Base-by-base conservation (phyloP, 768 basidiomycete species). In the Fomitopsis serialis region DNA sequence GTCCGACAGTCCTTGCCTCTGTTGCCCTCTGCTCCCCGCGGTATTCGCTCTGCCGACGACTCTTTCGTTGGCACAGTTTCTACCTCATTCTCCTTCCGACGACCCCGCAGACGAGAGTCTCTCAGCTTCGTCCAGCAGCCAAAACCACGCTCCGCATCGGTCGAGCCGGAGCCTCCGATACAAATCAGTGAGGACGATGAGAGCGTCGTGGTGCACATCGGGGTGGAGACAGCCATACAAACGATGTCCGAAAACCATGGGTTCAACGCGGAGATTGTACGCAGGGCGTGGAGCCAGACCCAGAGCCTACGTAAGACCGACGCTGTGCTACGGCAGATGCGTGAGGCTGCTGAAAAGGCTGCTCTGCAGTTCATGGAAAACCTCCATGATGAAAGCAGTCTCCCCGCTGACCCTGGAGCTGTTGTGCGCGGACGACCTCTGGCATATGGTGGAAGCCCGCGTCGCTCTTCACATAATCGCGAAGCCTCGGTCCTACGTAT, bases 221-320 rank as follows among this genome's bases (percentile, higher is more conserved):
- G 73, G 2, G 60, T 74, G 13, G 58, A 61, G 7, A 54, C 61
- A 42, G 58, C 69, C 15, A 55, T 81, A 2, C 58, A 65, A 10
- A 63, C 62, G 52, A 77, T 83, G 67, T 71, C 76, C 0, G 59
- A 66, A 19, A 76, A 77, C 29, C 76, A 80, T 40, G 74, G 74
- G 15, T 76, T 77, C 54, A 64, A 62, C 12, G 60, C 72, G 42
- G 66, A 69, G 2, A 70, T 77, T 5, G 77, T 78, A 19, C 65
- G 69, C 47, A 63, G 63, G 13, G 67, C 79, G 25, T 78, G 72
- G 55, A 34, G 61, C 9, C 32, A 58, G 0, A 62, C 71, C 21
- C 57, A 65, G 45, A 73, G 66, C 53, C 59, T 82, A 17, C 53
- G 62, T 13, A 63, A 66, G 50, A 68, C 76, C 23, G 77, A 78